Conservation (phyloP, 371 early-diverging fungal genomes). For the Saksenaea vasiformis region DNA sequence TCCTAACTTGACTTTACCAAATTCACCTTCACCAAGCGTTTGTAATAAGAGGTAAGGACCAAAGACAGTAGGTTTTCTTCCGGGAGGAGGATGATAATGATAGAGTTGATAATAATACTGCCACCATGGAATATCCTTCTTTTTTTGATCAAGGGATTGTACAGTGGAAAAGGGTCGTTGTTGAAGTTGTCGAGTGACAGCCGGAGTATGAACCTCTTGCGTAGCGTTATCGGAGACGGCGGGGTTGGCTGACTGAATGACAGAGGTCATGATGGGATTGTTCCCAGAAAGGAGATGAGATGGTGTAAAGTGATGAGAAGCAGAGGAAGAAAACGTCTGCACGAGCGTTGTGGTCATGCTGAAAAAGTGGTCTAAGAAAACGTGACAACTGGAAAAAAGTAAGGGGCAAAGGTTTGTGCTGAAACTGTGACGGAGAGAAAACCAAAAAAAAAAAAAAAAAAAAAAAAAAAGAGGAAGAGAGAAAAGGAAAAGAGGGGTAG, state of each 20-base stretch:
- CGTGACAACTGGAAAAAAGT: slow-evolving; percentile 5
- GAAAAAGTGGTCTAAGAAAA: slow-evolving; percentile 6
- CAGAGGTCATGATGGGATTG: slow-evolving; percentile 3
- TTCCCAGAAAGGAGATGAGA: slow-evolving; percentile 5
- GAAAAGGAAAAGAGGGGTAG: neutral
- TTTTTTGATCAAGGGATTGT: slow-evolving; percentile 29
- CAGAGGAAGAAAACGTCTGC: slow-evolving; percentile 7
- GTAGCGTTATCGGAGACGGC: neutral
- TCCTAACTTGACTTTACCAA: slow-evolving; percentile 98
- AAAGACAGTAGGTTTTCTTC: slow-evolving; percentile 66
- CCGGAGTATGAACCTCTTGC: neutral
- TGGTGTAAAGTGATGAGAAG: slow-evolving; percentile 7
- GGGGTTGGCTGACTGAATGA: slow-evolving; percentile 3
- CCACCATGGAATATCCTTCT: slow-evolving; percentile 48
- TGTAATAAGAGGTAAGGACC: slow-evolving; percentile 95
- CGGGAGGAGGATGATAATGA: slow-evolving; percentile 47
- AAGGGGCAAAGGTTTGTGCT: slow-evolving; percentile 6
- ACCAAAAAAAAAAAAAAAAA: neutral
- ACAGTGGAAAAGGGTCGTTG: slow-evolving; percentile 45
- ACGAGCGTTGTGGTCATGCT: slow-evolving; percentile 7
- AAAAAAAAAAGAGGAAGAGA: neutral
- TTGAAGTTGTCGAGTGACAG: slow-evolving; percentile 16
- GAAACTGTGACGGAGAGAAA: slow-evolving; percentile 1
- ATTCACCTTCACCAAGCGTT: slow-evolving; percentile 98
- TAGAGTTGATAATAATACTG: slow-evolving; percentile 47